Percentiles rank a stretch among this genome's conserved stretches.
These are phyloP conservation scores for Colletotrichum viniferum DNA, from an alignment of 2,329 filamentous ascomycete species.

Conservation along the genomic window DNA sequence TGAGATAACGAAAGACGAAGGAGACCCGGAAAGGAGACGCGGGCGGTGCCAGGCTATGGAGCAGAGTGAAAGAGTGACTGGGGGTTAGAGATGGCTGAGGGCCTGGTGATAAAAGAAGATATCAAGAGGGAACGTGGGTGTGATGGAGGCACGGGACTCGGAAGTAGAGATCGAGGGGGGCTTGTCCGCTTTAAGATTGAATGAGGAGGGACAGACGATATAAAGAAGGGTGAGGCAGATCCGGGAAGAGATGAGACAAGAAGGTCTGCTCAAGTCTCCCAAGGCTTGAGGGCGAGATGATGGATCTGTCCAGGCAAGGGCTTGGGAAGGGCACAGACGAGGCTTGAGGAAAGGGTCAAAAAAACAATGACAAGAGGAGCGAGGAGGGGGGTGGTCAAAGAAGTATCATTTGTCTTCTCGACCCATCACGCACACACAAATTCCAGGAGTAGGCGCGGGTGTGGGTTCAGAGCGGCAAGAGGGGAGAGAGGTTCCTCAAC, in stretches of 20 bases:
- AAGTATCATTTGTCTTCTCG: conserved; percentile 17
- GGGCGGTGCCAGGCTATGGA: not conserved
- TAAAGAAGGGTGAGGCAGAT: conserved; percentile 14
- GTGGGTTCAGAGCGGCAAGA: conserved; percentile 13
- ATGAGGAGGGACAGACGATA: conserved; percentile 18
- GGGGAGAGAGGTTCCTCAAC: not conserved
- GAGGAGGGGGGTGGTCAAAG: conserved; percentile 13
- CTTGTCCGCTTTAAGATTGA: conserved; percentile 32
- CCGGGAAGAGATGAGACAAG: conserved; percentile 20
- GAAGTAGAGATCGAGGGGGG: conserved; percentile 23
- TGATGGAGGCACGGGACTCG: conserved; percentile 24
- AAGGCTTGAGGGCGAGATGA: conserved; percentile 19
- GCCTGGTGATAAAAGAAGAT: conserved; percentile 23
- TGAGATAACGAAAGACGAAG: conserved; percentile 1
- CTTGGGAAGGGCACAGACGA: conserved; percentile 20
- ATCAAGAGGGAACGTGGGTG: conserved; percentile 30
- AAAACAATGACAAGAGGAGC: conserved; percentile 13
- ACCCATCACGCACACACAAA: conserved; percentile 7
- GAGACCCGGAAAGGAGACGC: not conserved
- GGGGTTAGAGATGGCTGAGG: conserved; percentile 17
- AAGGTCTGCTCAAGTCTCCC: conserved; percentile 10
- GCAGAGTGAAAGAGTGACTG: conserved; percentile 22
- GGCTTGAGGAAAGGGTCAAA: conserved; percentile 16
- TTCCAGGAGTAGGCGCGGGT: conserved; percentile 11
- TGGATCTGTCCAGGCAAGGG: conserved; percentile 23